These are phyloP conservation scores for Chalciporus piperatus DNA, from an alignment of 768 basidiomycete genomes.

Conservation along the genomic window DNA sequence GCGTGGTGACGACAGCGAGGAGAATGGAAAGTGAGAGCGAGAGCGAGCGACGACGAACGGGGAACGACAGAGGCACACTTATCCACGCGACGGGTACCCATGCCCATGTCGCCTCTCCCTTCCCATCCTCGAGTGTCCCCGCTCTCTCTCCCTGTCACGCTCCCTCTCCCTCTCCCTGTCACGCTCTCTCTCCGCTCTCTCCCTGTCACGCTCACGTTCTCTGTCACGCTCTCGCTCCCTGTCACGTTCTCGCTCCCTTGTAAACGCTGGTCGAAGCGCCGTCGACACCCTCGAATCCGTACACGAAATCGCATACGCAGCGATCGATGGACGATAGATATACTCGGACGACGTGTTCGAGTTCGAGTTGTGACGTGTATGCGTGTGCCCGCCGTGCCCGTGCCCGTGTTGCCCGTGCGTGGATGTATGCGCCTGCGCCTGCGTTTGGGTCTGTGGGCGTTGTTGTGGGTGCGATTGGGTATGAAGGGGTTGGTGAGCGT, in stretches of 20 bases:
- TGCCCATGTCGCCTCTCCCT: conserved; percentile 17
- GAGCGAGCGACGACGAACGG: too few species aligned
- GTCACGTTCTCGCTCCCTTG: conserved; percentile 21
- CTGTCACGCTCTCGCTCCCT: conserved; percentile 19
- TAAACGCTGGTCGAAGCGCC: conserved; percentile 32
- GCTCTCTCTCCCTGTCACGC: conserved; percentile 1
- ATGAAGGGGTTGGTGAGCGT: conserved; percentile 17
- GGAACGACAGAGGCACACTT: not conserved
- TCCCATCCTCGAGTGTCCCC: not conserved
- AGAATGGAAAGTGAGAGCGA: not conserved
- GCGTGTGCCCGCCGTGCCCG: conserved; percentile 6
- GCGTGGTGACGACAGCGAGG: too few species aligned
- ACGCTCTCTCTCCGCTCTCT: too few species aligned
- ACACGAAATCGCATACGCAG: conserved; percentile 32
- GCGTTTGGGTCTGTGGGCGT: too few species aligned
- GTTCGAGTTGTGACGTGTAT: not conserved
- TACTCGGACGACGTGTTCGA: conserved; percentile 13
- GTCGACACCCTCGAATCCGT: conserved; percentile 34
- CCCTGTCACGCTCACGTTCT: not conserved
- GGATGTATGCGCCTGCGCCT: too few species aligned
- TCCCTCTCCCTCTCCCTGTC: conserved; percentile 1
- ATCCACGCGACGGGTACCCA: conserved; percentile 13
- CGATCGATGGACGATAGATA: conserved; percentile 30
- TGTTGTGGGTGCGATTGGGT: conserved; percentile 6
- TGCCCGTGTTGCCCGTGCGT: not conserved